phyloP scores from a whole-genome alignment of 116 monocot genomes.

The Phalaenopsis hybrid region DNA sequence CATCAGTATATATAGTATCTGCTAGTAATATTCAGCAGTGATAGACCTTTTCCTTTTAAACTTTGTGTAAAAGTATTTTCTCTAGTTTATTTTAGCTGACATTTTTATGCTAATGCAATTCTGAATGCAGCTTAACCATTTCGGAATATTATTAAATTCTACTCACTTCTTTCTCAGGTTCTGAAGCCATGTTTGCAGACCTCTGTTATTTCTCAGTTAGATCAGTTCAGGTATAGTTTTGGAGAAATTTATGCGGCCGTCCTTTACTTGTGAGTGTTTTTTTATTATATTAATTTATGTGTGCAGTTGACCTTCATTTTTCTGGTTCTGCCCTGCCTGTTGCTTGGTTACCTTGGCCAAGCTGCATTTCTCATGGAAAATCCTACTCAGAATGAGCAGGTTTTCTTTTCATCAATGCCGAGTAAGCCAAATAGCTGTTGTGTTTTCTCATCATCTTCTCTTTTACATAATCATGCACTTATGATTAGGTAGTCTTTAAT shows the following conservation, averaged over 20 bases:
- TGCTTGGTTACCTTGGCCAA: conserved; percentile 94
- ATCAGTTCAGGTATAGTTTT: conserved; percentile 79
- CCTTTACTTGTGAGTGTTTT: neutral
- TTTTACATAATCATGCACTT: neutral
- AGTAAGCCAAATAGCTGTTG: conserved; percentile 35
- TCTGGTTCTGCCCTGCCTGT: conserved; percentile 91
- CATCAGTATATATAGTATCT: neutral
- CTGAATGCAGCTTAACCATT: neutral
- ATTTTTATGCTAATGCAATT: neutral
- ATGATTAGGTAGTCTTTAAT: neutral
- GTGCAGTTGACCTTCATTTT: conserved; percentile 80
- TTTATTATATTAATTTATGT: neutral
- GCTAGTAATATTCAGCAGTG: neutral
- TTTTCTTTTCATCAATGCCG: conserved; percentile 91
- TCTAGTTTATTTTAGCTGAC: neutral
- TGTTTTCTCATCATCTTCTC: neutral
- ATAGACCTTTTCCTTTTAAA: neutral
- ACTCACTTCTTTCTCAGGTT: conserved; percentile 49
- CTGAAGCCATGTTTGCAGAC: conserved; percentile 99
- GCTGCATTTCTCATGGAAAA: conserved; percentile 94
- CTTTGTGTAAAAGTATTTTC: neutral
- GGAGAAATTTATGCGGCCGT: neutral
- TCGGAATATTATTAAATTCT: neutral
- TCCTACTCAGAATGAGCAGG: conserved; percentile 47
- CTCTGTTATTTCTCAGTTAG: conserved; percentile 97